A percentile compares a stretch with the other conserved stretches of the same genome.
phyloP scores from a whole-genome alignment of 164 flowering plant species.

The Nymphaea thermarum region DNA sequence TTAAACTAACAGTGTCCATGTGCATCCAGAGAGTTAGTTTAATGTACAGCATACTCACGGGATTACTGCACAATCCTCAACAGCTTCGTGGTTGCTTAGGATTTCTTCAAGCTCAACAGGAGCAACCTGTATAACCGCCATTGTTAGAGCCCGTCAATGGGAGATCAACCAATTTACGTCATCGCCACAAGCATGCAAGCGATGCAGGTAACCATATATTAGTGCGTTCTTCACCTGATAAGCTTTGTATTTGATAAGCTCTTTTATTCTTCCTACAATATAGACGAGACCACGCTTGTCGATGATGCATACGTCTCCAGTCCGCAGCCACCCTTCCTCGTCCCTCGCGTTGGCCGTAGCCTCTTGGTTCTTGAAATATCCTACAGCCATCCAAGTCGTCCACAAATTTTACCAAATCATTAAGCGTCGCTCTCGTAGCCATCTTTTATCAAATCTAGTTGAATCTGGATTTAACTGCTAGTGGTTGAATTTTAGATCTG shows the following conservation, averaged over 20 bases:
- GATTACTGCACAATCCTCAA: conserved; percentile 18
- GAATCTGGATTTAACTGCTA: too few relatives aligned
- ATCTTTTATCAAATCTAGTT: too few relatives aligned
- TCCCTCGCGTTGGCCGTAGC: conserved; percentile 14
- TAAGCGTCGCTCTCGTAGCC: too few relatives aligned
- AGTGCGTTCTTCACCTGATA: conserved; percentile 12
- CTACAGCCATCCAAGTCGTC: conserved; percentile 2
- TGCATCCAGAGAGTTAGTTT: neutral
- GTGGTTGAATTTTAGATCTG: too few relatives aligned
- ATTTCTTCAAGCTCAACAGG: conserved; percentile 25
- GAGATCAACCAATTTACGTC: neutral
- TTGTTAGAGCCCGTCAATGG: too few relatives aligned
- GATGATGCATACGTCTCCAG: conserved; percentile 21
- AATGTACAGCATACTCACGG: conserved; percentile 11
- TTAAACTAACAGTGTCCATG: too few relatives aligned
- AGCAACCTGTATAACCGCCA: conserved; percentile 15
- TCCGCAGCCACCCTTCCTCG: conserved; percentile 23
- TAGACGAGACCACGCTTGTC: conserved; percentile 15
- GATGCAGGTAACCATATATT: too few relatives aligned
- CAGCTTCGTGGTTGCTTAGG: conserved; percentile 11
- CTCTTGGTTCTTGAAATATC: conserved; percentile 14
- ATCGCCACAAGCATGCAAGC: neutral
- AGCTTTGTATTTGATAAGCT: conserved; percentile 25
- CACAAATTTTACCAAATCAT: too few relatives aligned
- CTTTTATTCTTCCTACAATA: conserved; percentile 22